Base-by-base conservation (phyloP, 345 rosid species). In the Ceriops tagal region DNA sequence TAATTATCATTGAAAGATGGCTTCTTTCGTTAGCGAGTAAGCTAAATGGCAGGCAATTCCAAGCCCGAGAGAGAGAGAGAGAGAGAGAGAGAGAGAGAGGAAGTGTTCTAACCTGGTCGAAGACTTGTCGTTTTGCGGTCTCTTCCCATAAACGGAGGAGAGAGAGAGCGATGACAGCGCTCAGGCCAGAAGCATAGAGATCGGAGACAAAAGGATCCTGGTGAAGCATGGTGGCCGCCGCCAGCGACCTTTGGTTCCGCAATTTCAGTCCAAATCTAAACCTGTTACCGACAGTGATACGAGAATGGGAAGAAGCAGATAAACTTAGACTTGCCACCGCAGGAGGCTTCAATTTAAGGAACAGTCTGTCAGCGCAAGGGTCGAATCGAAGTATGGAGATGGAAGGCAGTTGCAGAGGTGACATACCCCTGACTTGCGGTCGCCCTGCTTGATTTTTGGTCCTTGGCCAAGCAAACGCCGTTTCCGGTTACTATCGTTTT, bases 71-170 rank as follows among this genome's bases (percentile, higher is more conserved):
- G 56, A 52, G 56, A 6, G 8, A 6, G 8, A 0, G 56, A 52
- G 56, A 6, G 57, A 53, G 24, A 55, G 35, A 35, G 27, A 30
- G 15, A 19, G 3, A 62, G 62, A 2, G 27, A 26, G 6, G 5
- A 0, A 16, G 5, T 10, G 13, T 61, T 16, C 28, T 55, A 30
- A 89, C 93, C 93, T 79, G 90, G 73, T 89, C 91, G 61, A 85
- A 75, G 77, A 90, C 19, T 55, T 78, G 66, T n/a, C 88, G 91
- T 58, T 86, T 87, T n/a, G 89, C 89, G 47, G 88, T 88, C 72
- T 85, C 89, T 74, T 81, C 82, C 87, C 88, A 88, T 46, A 84
- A 34, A 20, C 80, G 82, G 19, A 83, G 91, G 30, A 79, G n/a
- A 0, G 84, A 78, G 64, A 84, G 76, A 19, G 93, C 89, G 32